Percentiles rank a stretch among this genome's conserved stretches.
Evolutionary conservation across 768 basidiomycete genomes (phyloP).

Genomic region (Tricholomella constricta): DNA sequence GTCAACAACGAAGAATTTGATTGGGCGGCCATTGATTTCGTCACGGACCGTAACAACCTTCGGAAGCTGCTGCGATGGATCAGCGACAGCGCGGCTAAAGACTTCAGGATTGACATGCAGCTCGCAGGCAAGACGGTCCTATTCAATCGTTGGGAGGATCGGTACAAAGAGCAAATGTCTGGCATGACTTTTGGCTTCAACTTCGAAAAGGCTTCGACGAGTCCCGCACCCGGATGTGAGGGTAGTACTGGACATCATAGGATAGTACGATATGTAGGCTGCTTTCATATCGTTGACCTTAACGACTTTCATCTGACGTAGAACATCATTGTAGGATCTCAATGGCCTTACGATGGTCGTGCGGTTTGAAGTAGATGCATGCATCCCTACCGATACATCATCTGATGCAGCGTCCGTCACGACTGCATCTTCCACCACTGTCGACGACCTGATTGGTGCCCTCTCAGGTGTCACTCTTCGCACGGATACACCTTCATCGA

Average conservation of each 20-base stretch:
- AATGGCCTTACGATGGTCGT: constrained; percentile 60
- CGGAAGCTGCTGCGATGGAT: constrained; percentile 66
- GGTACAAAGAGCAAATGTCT: constrained; percentile 33
- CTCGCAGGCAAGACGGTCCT: constrained; percentile 62
- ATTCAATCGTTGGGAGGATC: constrained; percentile 59
- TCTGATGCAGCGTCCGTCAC: constrained; percentile 10
- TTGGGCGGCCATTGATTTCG: constrained; percentile 45
- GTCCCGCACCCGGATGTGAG: constrained; percentile 48
- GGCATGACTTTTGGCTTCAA: constrained; percentile 56
- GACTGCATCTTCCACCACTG: constrained; percentile 10
- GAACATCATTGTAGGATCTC: constrained; percentile 44
- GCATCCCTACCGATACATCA: constrained; percentile 25
- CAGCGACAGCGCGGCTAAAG: constrained; percentile 33
- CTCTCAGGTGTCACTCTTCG: constrained; percentile 34
- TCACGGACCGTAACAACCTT: constrained; percentile 69
- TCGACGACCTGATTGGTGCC: constrained; percentile 39
- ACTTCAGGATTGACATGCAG: constrained; percentile 74
- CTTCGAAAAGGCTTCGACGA: constrained; percentile 61
- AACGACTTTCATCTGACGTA: background rate
- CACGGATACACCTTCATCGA: constrained; percentile 20
- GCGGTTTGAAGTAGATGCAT: constrained; percentile 59
- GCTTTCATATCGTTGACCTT: background rate
- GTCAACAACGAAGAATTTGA: constrained; percentile 38
- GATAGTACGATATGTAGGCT: constrained; percentile 61
- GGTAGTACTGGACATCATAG: constrained; percentile 60